Evolutionary conservation across 83 land plant species (phyloP), one percentile per base, ranked within the genome.

Genomic region (Picea engelmannii): DNA sequence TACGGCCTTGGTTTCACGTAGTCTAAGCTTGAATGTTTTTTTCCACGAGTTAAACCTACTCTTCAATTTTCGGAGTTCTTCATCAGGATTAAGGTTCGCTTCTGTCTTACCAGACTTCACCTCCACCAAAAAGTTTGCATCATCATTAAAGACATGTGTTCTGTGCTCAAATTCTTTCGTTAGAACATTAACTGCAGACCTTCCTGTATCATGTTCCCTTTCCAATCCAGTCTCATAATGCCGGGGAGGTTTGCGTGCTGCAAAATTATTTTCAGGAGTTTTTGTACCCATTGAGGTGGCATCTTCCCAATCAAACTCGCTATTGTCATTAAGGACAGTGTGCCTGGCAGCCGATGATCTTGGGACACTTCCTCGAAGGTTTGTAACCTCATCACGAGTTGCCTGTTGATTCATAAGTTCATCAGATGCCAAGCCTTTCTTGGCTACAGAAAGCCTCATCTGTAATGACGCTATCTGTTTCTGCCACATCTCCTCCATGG

Each of bases 401-500:
- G 74, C 80, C 49, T 83, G 85, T 60, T 79, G 85, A 49, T 68
- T 81, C 75, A 38, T 16, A 40, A 81, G 66, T 25, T 84, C 87
- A 58, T 91, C 91, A 63, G 87, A 66, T 73, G 92, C 87, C 47
- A 94, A 83, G 64, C 87, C 86, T 65, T 71, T 95, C 70, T 86
- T 95, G 66, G 95, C 97, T n/a, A 88, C 87, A 63, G 96, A 89
- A 61, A 97, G 93, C 70, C 95, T 94, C 20, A 88, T 87, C 84
- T 97, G 96, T 27, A 97, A 87, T 3, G 95, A 90, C 27, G 92
- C 81, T 92, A 97, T 94, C 81, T 97, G 99, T 80, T 94, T 95
- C 81, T 95, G 98, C 99, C 99, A 97, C 65, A 92, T 87, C 71
- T 95, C 99, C 87, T 97, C 99, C 99, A 97, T 95, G 62, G 99